Evolutionary conservation across 176 grass and related monocot genomes (phyloP).

Genomic region (Calamus simplicifolius): DNA sequence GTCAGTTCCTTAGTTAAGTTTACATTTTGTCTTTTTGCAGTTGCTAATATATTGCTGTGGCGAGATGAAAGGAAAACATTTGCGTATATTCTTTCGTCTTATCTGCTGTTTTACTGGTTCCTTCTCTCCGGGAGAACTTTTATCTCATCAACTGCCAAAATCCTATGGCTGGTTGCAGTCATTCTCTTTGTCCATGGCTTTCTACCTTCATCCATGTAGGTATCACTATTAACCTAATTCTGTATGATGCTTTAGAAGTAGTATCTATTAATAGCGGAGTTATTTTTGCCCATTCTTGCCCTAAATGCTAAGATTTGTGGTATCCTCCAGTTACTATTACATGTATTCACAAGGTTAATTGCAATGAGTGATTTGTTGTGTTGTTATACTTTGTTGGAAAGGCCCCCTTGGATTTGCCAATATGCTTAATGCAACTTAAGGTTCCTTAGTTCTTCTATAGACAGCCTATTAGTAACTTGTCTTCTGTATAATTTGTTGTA

Average conservation of each 20-base stretch:
- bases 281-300: background rate
- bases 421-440: too few species aligned
- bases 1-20: too few species aligned
- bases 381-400: too few species aligned
- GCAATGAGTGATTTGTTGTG: too few species aligned
- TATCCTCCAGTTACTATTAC: background rate
- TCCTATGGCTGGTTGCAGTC: slow-evolving; percentile 63
- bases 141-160: slow-evolving; percentile 56
- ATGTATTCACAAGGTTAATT: too few species aligned
- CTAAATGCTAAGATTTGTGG: background rate
- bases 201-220: slow-evolving; percentile 52
- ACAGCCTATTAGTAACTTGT: too few species aligned
- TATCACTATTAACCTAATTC: slow-evolving; percentile 21
- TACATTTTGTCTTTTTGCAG: slow-evolving; percentile 32
- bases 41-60: slow-evolving; percentile 89
- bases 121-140: slow-evolving; percentile 89
- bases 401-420: too few species aligned
- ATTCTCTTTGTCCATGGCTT: slow-evolving; percentile 79
- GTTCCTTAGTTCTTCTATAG: too few species aligned
- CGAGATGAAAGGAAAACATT: slow-evolving; percentile 97
- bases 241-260: background rate
- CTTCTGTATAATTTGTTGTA: too few species aligned
- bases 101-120: slow-evolving; percentile 95
- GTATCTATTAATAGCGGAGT: too few species aligned
- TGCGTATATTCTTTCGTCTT: slow-evolving; percentile 52